A percentile compares a stretch with the other conserved stretches of the same genome.
phyloP scores from a whole-genome alignment of 2,329 filamentous ascomycete genomes.

The Dactylellina leptospora region DNA sequence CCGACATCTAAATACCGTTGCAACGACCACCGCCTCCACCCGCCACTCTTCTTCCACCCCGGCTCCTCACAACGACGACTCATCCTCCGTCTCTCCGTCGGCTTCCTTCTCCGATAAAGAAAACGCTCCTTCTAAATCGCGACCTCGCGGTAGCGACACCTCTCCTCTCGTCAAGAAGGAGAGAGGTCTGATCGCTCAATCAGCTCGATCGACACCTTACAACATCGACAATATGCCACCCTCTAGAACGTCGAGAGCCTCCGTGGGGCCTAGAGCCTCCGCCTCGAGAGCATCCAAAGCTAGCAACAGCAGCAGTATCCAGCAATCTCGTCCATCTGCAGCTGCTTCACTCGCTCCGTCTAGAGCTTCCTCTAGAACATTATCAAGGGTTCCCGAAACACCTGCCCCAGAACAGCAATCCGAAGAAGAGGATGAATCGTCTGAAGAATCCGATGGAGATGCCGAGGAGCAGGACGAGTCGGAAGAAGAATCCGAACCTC shows the following conservation, averaged over 20 bases:
- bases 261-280: constrained; percentile 2
- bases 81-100: constrained; percentile 10
- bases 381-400: constrained; percentile 30
- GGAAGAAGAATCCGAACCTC: constrained; percentile 5
- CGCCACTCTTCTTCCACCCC: constrained; percentile 18
- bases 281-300: constrained; percentile 9
- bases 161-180: constrained; percentile 47
- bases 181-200: constrained; percentile 31
- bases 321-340: constrained; percentile 12
- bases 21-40: background rate
- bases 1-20: background rate
- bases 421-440: background rate
- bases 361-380: constrained; percentile 19
- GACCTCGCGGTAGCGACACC: constrained; percentile 20
- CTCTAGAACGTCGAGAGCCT: constrained; percentile 7
- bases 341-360: constrained; percentile 11
- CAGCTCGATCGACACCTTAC: constrained; percentile 30
- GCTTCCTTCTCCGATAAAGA: constrained; percentile 50
- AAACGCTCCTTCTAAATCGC: constrained; percentile 30
- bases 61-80: constrained; percentile 9
- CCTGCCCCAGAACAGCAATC: constrained; percentile 12
- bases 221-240: constrained; percentile 17
- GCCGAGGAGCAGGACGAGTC: background rate
- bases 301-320: background rate
- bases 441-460: constrained; percentile 15